Evolutionary conservation across 2,329 filamentous ascomycete species (phyloP).

Genomic region (Podosphaera fusca): DNA sequence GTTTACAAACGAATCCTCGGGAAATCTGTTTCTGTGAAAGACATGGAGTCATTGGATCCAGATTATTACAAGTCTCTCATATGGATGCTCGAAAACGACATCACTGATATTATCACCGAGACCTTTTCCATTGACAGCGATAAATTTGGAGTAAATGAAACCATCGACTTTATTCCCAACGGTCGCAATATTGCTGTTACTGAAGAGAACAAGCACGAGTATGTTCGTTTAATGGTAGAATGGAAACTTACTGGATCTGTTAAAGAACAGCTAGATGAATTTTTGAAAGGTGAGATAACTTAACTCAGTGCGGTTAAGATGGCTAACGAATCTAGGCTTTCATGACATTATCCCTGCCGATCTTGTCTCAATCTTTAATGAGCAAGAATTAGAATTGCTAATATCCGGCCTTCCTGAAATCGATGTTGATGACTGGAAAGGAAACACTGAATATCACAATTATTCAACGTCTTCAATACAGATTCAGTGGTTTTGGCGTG

Average conservation of each 20-base stretch:
- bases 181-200: slow-evolving; percentile 85
- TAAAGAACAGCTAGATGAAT: slow-evolving; percentile 80
- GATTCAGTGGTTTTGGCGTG: slow-evolving; percentile 99
- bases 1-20: slow-evolving; percentile 96
- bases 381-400: slow-evolving; percentile 86
- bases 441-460: slow-evolving; percentile 96
- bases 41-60: slow-evolving; percentile 95
- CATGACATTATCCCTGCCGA: slow-evolving; percentile 94
- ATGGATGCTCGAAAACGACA: slow-evolving; percentile 98
- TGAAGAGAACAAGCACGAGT: slow-evolving; percentile 96
- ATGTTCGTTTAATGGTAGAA: slow-evolving; percentile 82
- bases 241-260: slow-evolving; percentile 83
- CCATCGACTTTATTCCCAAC: slow-evolving; percentile 67
- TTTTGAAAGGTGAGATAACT: slow-evolving; percentile 48
- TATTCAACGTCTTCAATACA: slow-evolving; percentile 86
- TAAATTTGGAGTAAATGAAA: slow-evolving; percentile 72
- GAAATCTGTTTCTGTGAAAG: slow-evolving; percentile 88
- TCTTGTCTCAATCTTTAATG: slow-evolving; percentile 90
- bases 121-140: slow-evolving; percentile 89
- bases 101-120: slow-evolving; percentile 91
- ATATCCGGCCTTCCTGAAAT: slow-evolving; percentile 96
- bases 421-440: slow-evolving; percentile 97
- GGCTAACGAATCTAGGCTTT: slow-evolving; percentile 39
- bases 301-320: neutral
- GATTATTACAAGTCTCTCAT: slow-evolving; percentile 97